Base-by-base conservation (phyloP, 208 protist species). In the Novymonas esmeraldas region DNA sequence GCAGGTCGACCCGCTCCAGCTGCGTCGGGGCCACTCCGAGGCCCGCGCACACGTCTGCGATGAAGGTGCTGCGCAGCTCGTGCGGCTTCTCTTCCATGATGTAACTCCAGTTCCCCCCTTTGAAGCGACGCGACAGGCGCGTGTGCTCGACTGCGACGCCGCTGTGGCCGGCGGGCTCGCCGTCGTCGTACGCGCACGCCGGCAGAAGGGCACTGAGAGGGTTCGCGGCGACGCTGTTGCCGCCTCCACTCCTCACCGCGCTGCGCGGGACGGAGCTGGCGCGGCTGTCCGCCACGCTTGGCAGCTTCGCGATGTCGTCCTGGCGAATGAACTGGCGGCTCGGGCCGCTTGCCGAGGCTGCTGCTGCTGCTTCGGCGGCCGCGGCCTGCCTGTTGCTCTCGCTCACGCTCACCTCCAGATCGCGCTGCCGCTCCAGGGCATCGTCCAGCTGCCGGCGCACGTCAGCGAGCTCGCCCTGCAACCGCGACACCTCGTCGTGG, bases 81-180 rank as follows among this genome's bases (percentile, higher is more conserved):
- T 82, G 71, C 14, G 77, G 76, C 73, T 86, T 79, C 52, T 89
- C 68, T 2, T 41, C 36, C 26, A 94, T 31, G 20, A 90, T 48
- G 61, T 84, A 81, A 5, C 3, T 16, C 87, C 87, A 94, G 54
- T 85, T 64, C 2, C 64, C 73, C 7, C 87, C 87, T 10, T 58
- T 39, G 39, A 93, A 79, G 58, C 57, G 49, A 45, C 76, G 75
- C 39, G 52, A 24, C 24, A 84, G 68, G 20, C 67, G 51, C 11
- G 77, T 77, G 45, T 39, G 64, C 31, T 46, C 55, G 13, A 61
- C 46, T 6, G 61, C 42, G 10, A 52, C 44, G 9, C 54, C 61
- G 11, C 20, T 36, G 39, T 49, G 26, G 39, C 24, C 33, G 11
- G 38, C 56, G 39, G 36, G 28, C 1, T 46, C 56, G 14, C 39